phyloP scores from a whole-genome alignment of 352 stramenopile species.

The Pythium utonaiense region DNA sequence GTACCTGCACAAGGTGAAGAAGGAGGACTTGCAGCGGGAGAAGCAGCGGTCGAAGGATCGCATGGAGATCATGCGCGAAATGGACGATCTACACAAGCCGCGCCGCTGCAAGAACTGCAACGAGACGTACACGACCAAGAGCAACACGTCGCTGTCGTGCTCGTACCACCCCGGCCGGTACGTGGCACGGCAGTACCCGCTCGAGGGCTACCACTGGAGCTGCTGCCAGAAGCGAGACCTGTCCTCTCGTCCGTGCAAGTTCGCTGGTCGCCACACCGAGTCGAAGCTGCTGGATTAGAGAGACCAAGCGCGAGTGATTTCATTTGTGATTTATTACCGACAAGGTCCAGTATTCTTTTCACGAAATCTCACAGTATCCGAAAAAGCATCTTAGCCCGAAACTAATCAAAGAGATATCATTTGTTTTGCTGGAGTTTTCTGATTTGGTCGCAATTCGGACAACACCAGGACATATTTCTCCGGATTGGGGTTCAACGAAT shows the following conservation, averaged over 20 bases:
- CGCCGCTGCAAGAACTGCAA: constrained; percentile 79
- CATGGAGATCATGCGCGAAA: constrained; percentile 64
- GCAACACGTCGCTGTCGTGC: constrained; percentile 77
- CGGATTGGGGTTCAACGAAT: too few species aligned
- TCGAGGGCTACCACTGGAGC: constrained; percentile 81
- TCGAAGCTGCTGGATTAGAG: constrained; percentile 54
- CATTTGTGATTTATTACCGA: neutral
- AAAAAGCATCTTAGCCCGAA: too few species aligned
- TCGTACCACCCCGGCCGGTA: constrained; percentile 75
- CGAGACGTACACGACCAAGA: constrained; percentile 79
- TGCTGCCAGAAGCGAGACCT: constrained; percentile 82
- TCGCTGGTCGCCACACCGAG: constrained; percentile 69
- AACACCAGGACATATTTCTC: too few species aligned
- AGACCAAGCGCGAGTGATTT: neutral
- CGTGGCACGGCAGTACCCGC: constrained; percentile 69
- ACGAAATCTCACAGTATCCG: neutral
- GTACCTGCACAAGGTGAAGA: constrained; percentile 78
- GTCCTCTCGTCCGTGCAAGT: constrained; percentile 75
- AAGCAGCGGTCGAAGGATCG: constrained; percentile 66
- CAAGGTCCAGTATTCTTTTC: neutral
- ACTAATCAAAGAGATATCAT: constrained; percentile 4
- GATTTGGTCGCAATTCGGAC: neutral
- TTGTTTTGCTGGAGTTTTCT: neutral
- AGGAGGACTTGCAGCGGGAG: constrained; percentile 58
- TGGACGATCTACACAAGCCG: constrained; percentile 71